These are phyloP conservation scores for Aspergillus ochraceoroseus DNA, from an alignment of 2,329 filamentous ascomycete genomes.

Conservation along the genomic window DNA sequence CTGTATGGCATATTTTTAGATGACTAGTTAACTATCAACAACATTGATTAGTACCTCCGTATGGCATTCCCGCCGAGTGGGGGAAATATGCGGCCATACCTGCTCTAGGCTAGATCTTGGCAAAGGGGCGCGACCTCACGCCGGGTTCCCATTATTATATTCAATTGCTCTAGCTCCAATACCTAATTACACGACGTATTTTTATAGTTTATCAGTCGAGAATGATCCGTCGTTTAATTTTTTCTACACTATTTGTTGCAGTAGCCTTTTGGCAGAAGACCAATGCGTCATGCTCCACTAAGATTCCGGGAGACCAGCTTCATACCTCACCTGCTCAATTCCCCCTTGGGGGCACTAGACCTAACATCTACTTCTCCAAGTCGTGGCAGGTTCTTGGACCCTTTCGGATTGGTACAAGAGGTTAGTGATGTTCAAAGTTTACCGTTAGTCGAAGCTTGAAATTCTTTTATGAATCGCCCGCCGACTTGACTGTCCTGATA, in stretches of 20 bases:
- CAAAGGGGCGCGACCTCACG: not conserved
- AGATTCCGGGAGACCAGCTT: not conserved
- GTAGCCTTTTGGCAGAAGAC: not conserved
- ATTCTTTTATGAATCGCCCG: not conserved
- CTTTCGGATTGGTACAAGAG: constrained; percentile 56
- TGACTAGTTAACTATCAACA: too few species aligned
- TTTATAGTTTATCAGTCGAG: not conserved
- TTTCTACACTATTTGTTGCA: not conserved
- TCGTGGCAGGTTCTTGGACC: constrained; percentile 53
- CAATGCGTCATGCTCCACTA: not conserved
- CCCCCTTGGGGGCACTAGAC: not conserved
- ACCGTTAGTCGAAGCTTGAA: not conserved
- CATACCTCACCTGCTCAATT: constrained; percentile 7
- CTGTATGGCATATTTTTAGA: too few species aligned
- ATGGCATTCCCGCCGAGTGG: too few species aligned
- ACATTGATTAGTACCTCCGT: too few species aligned
- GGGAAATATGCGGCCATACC: too few species aligned
- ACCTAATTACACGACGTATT: not conserved
- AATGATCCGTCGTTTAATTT: not conserved
- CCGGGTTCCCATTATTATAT: too few species aligned
- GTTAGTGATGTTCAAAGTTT: constrained; percentile 34
- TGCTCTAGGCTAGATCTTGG: too few species aligned
- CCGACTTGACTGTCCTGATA: constrained; percentile 5
- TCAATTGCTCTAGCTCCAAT: not conserved
- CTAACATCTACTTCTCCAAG: constrained; percentile 24